phyloP scores from a whole-genome alignment of 1,139 yeast species.

The Zygoascus meyerae region DNA sequence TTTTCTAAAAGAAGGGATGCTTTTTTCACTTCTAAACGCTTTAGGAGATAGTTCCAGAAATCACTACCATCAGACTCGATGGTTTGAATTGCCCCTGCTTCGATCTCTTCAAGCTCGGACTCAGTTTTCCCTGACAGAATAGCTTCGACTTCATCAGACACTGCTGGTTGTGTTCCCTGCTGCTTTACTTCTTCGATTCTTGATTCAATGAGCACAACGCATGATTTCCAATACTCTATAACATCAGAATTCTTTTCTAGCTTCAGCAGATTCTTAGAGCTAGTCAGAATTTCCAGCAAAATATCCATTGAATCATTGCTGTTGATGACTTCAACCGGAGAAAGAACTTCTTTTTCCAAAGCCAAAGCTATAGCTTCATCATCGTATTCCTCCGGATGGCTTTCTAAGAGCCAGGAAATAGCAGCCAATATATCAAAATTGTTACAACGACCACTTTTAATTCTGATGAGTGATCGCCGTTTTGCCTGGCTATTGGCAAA shows the following conservation, averaged over 20 bases:
- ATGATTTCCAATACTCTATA: conserved; percentile 24
- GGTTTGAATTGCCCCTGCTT: conserved; percentile 23
- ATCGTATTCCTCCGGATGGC: conserved; percentile 10
- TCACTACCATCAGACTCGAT: conserved; percentile 26
- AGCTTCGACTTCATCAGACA: conserved; percentile 30
- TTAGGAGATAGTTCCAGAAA: conserved; percentile 32
- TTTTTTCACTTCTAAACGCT: conserved; percentile 24
- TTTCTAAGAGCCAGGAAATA: conserved; percentile 24
- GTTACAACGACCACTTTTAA: conserved; percentile 27
- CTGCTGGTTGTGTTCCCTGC: conserved; percentile 12
- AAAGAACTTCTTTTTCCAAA: conserved; percentile 19
- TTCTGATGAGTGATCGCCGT: conserved; percentile 31
- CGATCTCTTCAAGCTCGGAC: conserved; percentile 26
- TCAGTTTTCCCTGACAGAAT: conserved; percentile 26
- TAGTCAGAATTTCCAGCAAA: conserved; percentile 18
- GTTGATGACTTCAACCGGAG: conserved; percentile 23
- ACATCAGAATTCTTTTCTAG: conserved; percentile 19
- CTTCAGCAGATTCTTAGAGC: conserved; percentile 19
- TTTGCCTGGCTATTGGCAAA: conserved; percentile 32
- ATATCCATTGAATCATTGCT: conserved; percentile 11
- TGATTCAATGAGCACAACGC: not conserved
- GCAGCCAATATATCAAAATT: conserved; percentile 29
- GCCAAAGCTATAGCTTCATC: conserved; percentile 12
- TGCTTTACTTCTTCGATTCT: not conserved
- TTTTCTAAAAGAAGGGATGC: conserved; percentile 21